Percentiles rank a stretch among this genome's conserved stretches.
phyloP scores from a whole-genome alignment of 176 grass and related monocot species.

The Neostapfia colusana region DNA sequence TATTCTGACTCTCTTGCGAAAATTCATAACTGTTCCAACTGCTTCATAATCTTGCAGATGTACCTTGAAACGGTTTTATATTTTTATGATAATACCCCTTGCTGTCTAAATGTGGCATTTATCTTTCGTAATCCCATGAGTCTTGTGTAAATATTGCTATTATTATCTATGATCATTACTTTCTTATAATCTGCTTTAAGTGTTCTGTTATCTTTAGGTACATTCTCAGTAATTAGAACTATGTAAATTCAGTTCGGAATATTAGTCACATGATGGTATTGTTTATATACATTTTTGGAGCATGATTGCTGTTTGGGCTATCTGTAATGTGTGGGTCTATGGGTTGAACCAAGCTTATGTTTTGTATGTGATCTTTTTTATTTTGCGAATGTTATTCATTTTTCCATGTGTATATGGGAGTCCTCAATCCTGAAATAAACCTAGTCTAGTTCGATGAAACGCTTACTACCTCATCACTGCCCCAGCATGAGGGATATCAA shows the following conservation, averaged over 20 bases:
- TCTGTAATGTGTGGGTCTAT: background rate
- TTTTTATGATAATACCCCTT: background rate
- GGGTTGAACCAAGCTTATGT: background rate
- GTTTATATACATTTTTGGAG: background rate
- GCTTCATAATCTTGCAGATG: background rate
- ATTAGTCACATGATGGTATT: background rate
- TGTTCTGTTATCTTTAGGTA: constrained; percentile 12
- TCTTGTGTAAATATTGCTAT: constrained; percentile 3
- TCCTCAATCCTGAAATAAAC: background rate
- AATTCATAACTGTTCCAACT: constrained; percentile 15
- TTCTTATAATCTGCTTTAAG: background rate
- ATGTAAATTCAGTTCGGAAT: background rate
- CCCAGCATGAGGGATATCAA: background rate
- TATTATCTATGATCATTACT: constrained; percentile 3
- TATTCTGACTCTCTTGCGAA: constrained; percentile 16
- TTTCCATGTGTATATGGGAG: background rate
- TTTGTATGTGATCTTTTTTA: background rate
- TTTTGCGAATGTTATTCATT: background rate
- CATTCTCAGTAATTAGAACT: background rate
- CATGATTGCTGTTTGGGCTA: background rate
- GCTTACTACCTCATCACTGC: background rate
- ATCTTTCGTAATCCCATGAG: background rate
- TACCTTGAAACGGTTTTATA: background rate
- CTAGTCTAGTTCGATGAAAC: background rate
- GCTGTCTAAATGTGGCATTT: background rate